Percentiles rank a stretch among this genome's conserved stretches.
These are phyloP conservation scores for Cadophora luteo-olivacea DNA, from an alignment of 2,329 filamentous ascomycete genomes.

Conservation along the genomic window DNA sequence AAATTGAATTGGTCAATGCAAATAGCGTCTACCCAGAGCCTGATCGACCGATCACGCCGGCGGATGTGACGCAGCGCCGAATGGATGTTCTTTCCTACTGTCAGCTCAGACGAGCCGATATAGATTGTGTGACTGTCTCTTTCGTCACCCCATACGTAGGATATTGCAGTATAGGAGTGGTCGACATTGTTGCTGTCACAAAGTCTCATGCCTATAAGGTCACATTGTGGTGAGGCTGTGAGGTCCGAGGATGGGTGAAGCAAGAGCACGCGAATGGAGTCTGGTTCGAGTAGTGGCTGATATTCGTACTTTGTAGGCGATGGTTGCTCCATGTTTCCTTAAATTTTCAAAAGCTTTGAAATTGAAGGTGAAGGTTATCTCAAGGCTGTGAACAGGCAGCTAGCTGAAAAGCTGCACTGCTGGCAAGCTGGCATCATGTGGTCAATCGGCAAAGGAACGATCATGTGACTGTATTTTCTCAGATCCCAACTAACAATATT, in stretches of 20 bases:
- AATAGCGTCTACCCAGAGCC: slow-evolving; percentile 12
- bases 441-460: background rate
- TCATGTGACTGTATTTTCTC: background rate
- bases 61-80: slow-evolving; percentile 1
- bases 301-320: background rate
- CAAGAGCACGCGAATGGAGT: background rate
- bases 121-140: background rate
- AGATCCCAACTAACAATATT: too few species aligned
- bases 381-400: background rate
- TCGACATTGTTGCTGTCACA: background rate
- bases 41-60: background rate
- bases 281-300: background rate
- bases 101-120: background rate
- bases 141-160: background rate
- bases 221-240: background rate
- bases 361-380: background rate
- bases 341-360: background rate
- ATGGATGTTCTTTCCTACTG: background rate
- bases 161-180: background rate
- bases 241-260: background rate
- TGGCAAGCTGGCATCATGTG: background rate
- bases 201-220: background rate
- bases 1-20: slow-evolving; percentile 4
- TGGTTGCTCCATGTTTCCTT: background rate
- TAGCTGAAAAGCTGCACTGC: background rate